phyloP scores from a whole-genome alignment of 306 rosid species.

The Betula pendula region DNA sequence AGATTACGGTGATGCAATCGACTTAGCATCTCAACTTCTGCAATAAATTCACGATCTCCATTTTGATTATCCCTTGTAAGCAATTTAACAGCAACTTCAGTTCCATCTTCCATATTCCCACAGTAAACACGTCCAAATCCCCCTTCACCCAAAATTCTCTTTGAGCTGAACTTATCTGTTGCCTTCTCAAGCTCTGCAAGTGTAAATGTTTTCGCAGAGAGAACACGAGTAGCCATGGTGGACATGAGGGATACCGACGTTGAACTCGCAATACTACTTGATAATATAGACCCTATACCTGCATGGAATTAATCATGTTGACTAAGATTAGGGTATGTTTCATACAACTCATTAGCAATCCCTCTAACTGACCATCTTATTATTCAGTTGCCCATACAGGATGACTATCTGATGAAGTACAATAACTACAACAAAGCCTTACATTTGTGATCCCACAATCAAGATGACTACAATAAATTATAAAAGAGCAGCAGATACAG shows the following conservation, averaged over 20 bases:
- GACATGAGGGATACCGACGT: slow-evolving; percentile 72
- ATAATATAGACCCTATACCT: slow-evolving; percentile 66
- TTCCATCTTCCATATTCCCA: slow-evolving; percentile 80
- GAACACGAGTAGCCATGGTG: slow-evolving; percentile 65
- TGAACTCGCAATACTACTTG: slow-evolving; percentile 81
- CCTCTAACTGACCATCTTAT: neutral
- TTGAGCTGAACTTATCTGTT: slow-evolving; percentile 72
- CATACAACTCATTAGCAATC: neutral
- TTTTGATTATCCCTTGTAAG: slow-evolving; percentile 72
- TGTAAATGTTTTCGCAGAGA: slow-evolving; percentile 73
- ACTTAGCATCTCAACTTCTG: slow-evolving; percentile 91
- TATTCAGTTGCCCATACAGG: neutral
- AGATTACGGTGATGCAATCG: slow-evolving; percentile 98
- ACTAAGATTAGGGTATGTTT: slow-evolving; percentile 26
- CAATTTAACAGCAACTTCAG: slow-evolving; percentile 87
- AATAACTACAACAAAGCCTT: no score
- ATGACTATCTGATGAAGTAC: no score
- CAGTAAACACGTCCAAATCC: slow-evolving; percentile 92
- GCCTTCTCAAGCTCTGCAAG: slow-evolving; percentile 86
- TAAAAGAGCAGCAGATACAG: neutral
- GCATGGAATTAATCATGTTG: slow-evolving; percentile 32
- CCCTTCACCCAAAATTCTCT: slow-evolving; percentile 88
- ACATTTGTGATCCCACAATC: no score
- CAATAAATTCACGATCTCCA: slow-evolving; percentile 80
- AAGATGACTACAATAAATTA: no score